Base-by-base conservation (phyloP, 2,329 filamentous ascomycete species). In the Phialophora verrucosa region DNA sequence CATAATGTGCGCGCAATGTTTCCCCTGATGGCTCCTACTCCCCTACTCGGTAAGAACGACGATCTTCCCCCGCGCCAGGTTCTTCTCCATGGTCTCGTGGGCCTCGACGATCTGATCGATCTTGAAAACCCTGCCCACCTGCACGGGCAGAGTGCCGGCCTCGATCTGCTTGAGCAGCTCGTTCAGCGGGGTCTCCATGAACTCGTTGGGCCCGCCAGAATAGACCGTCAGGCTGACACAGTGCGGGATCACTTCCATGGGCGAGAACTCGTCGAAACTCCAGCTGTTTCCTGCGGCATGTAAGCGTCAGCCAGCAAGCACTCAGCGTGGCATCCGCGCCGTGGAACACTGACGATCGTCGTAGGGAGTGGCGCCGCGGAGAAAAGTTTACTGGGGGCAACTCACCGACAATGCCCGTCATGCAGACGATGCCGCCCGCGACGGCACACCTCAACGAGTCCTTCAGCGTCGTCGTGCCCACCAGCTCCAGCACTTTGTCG, bases 401-500 rank as follows among this genome's bases (percentile, higher is more conserved):
- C 67, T 67, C 51, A 4, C 80, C 80, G 12, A 82, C 79, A 31
- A 82, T 82, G 1, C 82, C 82, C 0, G 79, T 77, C 77, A 83
- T 76, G 66, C 80, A 83, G 1, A 83, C 78, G 23, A 77, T 78
- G 0, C 82, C 82, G 4, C 76, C 76, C 31, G 73, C 63, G 38
- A 73, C 75, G 1, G 74, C 74, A 73, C 80, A 82, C 23, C 73
- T 67, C 62, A 83, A 65, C n/a, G 80, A 83, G 66, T 83, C 82
- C 4, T 73, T 69, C 27, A 84, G 69, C 0, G 78, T 81, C 1
- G 74, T 77, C 1, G 77, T 78, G 0, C 82, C 82, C 25, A 82
- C 75, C 8, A 84, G 73, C 71, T 84, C 82, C 14, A 84, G 75
- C 4, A 83, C 76, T 66, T 83, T 83, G 65, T 83, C 77, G 32